Conservation (phyloP, 768 basidiomycete genomes). For the Calocera viscosa region DNA sequence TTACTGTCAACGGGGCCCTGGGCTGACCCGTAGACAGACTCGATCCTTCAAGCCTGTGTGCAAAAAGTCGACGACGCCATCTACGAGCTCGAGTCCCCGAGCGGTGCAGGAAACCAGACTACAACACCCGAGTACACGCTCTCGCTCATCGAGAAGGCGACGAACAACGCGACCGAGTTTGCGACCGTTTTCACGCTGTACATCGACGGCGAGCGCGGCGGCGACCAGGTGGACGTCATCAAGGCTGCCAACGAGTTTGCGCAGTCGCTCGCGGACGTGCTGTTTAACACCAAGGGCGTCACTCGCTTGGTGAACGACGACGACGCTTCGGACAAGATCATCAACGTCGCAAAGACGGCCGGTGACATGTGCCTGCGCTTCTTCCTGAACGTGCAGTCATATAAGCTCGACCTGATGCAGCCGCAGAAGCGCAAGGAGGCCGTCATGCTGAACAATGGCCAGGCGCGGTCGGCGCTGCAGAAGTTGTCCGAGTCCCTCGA, state of each 20-base stretch:
- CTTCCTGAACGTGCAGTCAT: constrained; percentile 93
- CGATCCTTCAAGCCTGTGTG: constrained; percentile 89
- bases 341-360: constrained; percentile 67
- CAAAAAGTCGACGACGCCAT: constrained; percentile 95
- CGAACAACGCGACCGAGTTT: constrained; percentile 91
- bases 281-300: constrained; percentile 89
- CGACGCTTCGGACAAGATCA: constrained; percentile 82
- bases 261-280: constrained; percentile 80
- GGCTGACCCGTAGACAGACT: constrained; percentile 43
- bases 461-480: constrained; percentile 65
- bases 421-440: constrained; percentile 60
- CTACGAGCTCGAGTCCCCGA: constrained; percentile 94
- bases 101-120: constrained; percentile 85
- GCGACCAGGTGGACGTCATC: constrained; percentile 95
- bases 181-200: constrained; percentile 88
- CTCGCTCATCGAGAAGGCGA: constrained; percentile 95
- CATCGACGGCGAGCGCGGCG: constrained; percentile 73
- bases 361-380: constrained; percentile 83
- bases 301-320: constrained; percentile 85
- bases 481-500: constrained; percentile 85
- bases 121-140: constrained; percentile 98
- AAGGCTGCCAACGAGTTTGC: constrained; percentile 94
- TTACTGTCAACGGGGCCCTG: neutral
- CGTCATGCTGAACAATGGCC: constrained; percentile 81
- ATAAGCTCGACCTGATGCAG: constrained; percentile 74